Base-by-base conservation (phyloP, 768 basidiomycete species). In the Mrakia blollopis region DNA sequence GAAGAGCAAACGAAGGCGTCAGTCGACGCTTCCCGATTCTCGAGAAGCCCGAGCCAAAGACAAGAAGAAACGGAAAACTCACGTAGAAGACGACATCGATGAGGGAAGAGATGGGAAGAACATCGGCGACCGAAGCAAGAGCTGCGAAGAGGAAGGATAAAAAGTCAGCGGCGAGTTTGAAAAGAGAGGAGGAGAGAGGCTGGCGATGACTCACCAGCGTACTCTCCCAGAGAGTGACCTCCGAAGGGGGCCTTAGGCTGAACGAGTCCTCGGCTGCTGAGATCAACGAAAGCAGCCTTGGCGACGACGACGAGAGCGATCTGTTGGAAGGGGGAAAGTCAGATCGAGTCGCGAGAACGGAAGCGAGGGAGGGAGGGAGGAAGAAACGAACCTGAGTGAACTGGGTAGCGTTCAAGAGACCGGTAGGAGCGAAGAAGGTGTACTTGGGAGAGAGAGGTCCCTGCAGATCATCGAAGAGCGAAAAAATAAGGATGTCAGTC, bases 251-350 rank as follows among this genome's bases (percentile, higher is more conserved):
- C 94, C 78, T 91, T 89, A 78, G 88, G 89, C 84, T 97, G 96
- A 50, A 99, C 91, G 80, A 96, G 91, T 57, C 97, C 97, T 84
- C 96, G 97, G 77, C 91, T 88, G 79, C 93, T 93, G 91, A 99
- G 93, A 81, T 98, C 97, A 82, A 98, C 95, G 80, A 98, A 98
- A 0, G 95, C 93, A 30, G 97, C 94, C 84, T 97, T 97, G 84
- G 98, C 97, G 5, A 94, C 97, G 73, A 98, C 94, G 78, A 98
- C 96, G 79, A 99, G 88, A 25, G 97, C 96, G 77, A 98, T 98
- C 83, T 99, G 14, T 44, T 14, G 35, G 21, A 7, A 57, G 3
- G 21, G 28, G 2, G 32, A 41, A n/a, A 25, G 57, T 57, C 57
- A 57, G 57, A 10, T 57, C 57, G 57, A 21, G 23, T 57, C 68